phyloP scores from a whole-genome alignment of 2,329 filamentous ascomycete genomes.

The Dothistroma pini region DNA sequence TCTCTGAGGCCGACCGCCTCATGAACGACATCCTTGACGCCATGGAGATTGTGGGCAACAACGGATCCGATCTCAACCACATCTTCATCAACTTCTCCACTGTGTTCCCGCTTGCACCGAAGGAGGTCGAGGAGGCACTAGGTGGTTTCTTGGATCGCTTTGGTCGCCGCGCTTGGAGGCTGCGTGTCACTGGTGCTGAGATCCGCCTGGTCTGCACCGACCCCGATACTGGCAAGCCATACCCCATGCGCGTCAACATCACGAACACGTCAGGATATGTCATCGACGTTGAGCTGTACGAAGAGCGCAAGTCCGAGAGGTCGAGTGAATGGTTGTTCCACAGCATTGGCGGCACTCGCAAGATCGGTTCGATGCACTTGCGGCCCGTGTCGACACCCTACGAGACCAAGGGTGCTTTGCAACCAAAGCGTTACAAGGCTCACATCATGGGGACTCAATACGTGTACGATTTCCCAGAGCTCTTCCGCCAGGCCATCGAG shows the following conservation, averaged over 20 bases:
- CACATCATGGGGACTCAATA: constrained; percentile 99
- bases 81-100: constrained; percentile 99
- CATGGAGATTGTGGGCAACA: constrained; percentile 97
- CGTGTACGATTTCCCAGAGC: constrained; percentile 98
- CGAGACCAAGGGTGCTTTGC: constrained; percentile 96
- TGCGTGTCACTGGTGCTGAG: constrained; percentile 94
- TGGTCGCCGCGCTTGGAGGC: constrained; percentile 88
- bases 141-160: constrained; percentile 96
- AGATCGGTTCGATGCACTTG: constrained; percentile 93
- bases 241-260: constrained; percentile 92
- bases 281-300: constrained; percentile 95
- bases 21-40: constrained; percentile 98
- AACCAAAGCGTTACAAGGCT: constrained; percentile 99
- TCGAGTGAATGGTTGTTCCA: constrained; percentile 95
- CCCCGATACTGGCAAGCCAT: constrained; percentile 73
- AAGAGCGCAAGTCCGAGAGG: constrained; percentile 96
- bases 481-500: constrained; percentile 96
- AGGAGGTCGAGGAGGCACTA: constrained; percentile 87
- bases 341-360: constrained; percentile 90
- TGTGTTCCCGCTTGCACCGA: constrained; percentile 85
- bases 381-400: constrained; percentile 88
- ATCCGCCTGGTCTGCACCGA: constrained; percentile 99
- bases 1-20: constrained; percentile 91
- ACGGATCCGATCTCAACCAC: constrained; percentile 98
- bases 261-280: constrained; percentile 98